Percentiles rank a stretch among this genome's conserved stretches.
Evolutionary conservation across 306 rosid species (phyloP).

Genomic region (Malus domestica): DNA sequence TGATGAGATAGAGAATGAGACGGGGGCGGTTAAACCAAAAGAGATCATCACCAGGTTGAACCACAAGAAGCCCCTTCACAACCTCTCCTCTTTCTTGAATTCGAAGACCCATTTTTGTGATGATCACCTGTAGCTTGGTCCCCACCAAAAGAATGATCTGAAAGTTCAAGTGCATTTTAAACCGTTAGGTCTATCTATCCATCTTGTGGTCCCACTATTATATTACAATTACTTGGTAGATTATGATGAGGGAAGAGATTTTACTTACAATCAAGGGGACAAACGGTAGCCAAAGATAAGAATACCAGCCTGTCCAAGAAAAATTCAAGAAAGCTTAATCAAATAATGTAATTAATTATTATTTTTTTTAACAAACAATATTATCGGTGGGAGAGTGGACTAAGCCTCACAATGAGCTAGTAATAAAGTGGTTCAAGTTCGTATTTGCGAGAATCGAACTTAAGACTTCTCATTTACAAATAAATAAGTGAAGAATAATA

Average conservation of each 20-base stretch:
- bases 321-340: neutral
- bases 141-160: slow-evolving; percentile 75
- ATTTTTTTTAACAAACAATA: no score
- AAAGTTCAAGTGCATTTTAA: neutral
- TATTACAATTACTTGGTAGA: neutral
- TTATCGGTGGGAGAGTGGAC: no score
- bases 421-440: no score
- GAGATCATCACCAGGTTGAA: slow-evolving; percentile 68
- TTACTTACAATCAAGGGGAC: slow-evolving; percentile 78
- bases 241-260: neutral
- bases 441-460: fast-evolving
- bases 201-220: neutral
- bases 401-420: no score
- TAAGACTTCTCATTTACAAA: no score
- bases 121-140: slow-evolving; percentile 78
- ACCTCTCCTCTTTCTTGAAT: slow-evolving; percentile 73
- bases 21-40: slow-evolving; percentile 80
- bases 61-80: slow-evolving; percentile 71
- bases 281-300: slow-evolving; percentile 78
- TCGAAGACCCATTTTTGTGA: slow-evolving; percentile 74
- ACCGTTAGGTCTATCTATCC: neutral
- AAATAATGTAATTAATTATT: neutral
- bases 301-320: slow-evolving; percentile 55
- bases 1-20: slow-evolving; percentile 66
- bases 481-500: fast-evolving